Conservation (phyloP, 208 protist species). For the Trypanosoma platydactyli region DNA sequence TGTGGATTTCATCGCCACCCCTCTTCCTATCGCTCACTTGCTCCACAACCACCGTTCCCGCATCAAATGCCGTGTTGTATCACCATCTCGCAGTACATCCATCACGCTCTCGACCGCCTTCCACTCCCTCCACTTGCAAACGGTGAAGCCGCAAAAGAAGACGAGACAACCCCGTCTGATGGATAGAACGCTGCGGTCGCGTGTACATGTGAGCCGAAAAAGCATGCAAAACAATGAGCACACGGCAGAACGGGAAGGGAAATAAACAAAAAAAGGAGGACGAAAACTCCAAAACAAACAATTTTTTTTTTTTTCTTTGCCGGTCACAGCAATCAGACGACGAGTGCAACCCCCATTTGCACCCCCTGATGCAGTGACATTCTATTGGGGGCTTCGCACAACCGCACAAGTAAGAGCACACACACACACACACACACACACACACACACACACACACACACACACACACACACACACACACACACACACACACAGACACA, state of each 20-base stretch:
- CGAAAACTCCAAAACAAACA: background rate
- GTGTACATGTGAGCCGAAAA: background rate
- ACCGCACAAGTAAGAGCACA: too few species aligned
- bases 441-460: slow-evolving; percentile 1
- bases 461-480: background rate
- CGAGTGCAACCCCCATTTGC: too few species aligned
- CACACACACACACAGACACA: background rate
- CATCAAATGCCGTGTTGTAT: too few species aligned
- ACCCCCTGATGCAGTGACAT: too few species aligned
- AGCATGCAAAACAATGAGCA: too few species aligned
- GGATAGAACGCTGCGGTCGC: too few species aligned
- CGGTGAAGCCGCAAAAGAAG: too few species aligned
- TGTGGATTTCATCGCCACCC: background rate
- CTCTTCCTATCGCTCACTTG: background rate
- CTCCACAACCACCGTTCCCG: background rate
- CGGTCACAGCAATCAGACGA: background rate
- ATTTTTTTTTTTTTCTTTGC: background rate
- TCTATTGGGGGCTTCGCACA: too few species aligned
- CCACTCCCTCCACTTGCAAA: too few species aligned
- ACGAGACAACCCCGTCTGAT: too few species aligned
- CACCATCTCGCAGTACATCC: too few species aligned
- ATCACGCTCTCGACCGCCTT: too few species aligned
- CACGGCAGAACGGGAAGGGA: background rate
- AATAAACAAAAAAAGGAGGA: slow-evolving; percentile 16
- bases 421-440: background rate